Evolutionary conservation across 805 yeast species (phyloP), one percentile per base, ranked within the genome.

Genomic region (Alloascoidea africana): DNA sequence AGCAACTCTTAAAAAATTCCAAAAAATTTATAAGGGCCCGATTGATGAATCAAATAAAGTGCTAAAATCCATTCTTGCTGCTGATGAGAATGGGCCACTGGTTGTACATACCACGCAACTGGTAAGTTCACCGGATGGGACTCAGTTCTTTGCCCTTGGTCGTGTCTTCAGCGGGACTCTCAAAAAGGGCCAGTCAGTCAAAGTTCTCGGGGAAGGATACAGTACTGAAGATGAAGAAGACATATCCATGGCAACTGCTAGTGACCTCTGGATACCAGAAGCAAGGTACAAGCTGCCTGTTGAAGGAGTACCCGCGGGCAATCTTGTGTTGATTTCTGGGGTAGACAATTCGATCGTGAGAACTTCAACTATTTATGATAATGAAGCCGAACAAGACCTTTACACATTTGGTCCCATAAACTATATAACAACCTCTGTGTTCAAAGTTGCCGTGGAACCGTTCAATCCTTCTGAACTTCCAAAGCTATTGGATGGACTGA

Each of bases 371-470:
- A 55, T 86, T 0, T 56, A 59, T 44, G 65, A 40, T 1, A 43
- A 40, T 4, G 40, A 44, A 3, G 38, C 48, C 2, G 44, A 51
- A 2, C 52, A 52, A 2, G 48, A 51, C 8, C 44, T 55, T 14
- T 45, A 51, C 8, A 52, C 55, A n/a, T 62, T 68, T 43, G 59
- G 52, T 35, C 61, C 65, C 0, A 48, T 70, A 13, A 63, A 65
- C 34, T 65, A 62, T 41, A 53, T 74, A 2, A 54, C 61, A 4
- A 59, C 64, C 36, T 73, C 94, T 0, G 75, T 81, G 1, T 72
- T 83, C 48, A 84, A 85, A 48, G 70, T 89, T 2, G 86, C 94
- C 1, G 68, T 89, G 14, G 93, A 86, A 49, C 93, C 96, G 0
- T 63, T 68, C 13, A 64, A 69, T 17, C 95, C 96, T 0, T 67